Evolutionary conservation across 2,329 filamentous ascomycete species (phyloP).

Genomic region (Fusarium pininemorale): DNA sequence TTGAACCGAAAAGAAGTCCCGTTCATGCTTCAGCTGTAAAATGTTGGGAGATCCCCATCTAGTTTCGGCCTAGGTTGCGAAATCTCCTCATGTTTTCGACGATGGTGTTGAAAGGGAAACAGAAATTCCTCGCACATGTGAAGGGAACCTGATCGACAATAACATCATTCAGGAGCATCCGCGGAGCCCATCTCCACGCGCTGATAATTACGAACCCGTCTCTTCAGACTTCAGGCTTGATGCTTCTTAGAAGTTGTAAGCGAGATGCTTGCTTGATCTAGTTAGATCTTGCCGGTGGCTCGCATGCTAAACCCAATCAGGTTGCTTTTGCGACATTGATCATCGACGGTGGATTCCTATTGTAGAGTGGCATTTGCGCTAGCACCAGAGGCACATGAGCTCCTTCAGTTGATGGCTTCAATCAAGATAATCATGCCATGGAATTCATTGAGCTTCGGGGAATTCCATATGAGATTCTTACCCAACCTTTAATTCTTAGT

Average conservation of each 20-base stretch:
- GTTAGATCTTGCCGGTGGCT: not conserved
- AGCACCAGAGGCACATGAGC: not conserved
- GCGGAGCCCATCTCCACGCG: not conserved
- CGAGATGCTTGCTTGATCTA: not conserved
- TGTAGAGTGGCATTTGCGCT: not conserved
- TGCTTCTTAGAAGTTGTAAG: not conserved
- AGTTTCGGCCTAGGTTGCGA: constrained; percentile 35
- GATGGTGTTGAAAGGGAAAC: not conserved
- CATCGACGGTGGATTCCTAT: not conserved
- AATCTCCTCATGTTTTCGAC: not conserved
- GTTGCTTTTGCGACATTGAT: constrained; percentile 28
- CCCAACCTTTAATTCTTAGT: not conserved
- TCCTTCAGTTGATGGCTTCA: not conserved
- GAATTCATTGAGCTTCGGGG: not conserved
- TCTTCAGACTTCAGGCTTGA: not conserved
- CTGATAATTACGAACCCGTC: not conserved
- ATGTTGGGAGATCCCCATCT: not conserved
- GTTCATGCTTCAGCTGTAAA: not conserved
- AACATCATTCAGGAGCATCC: not conserved
- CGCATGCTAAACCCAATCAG: constrained; percentile 40
- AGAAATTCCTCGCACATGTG: not conserved
- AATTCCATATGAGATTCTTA: not conserved
- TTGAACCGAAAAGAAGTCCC: not conserved
- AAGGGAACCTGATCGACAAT: not conserved
- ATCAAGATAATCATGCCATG: not conserved